Conservation (phyloP, 73 alveolate genomes). For the Durusdinium trenchii region DNA sequence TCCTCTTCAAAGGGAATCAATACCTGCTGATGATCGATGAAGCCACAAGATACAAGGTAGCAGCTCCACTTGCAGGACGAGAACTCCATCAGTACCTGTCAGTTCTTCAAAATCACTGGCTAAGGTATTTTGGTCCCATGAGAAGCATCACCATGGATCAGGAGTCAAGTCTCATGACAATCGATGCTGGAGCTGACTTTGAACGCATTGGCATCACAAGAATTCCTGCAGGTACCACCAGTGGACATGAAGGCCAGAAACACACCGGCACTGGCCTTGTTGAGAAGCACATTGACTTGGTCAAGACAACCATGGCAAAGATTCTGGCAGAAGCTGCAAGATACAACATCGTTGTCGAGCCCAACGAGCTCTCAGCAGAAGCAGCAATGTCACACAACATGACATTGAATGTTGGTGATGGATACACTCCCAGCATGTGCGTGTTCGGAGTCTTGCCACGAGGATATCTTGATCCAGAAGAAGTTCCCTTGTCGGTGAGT, state of each 20-base stretch:
- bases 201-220: not conserved
- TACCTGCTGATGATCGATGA: not conserved
- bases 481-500: not conserved
- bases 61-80: not conserved
- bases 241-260: not conserved
- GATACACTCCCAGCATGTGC: not conserved
- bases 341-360: not conserved
- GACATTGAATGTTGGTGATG: not conserved
- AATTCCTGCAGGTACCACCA: not conserved
- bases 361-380: not conserved
- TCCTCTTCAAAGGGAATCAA: not conserved
- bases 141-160: not conserved
- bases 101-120: not conserved
- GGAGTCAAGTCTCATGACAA: not conserved
- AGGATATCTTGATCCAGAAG: slow-evolving; percentile 2
- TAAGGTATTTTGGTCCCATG: not conserved
- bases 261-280: slow-evolving; percentile 7
- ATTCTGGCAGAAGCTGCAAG: not conserved
- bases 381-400: not conserved
- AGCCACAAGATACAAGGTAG: slow-evolving; percentile 33
- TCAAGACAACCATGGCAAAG: slow-evolving; percentile 1
- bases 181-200: not conserved
- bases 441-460: slow-evolving; percentile 31
- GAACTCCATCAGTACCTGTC: not conserved
- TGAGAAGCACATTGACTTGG: not conserved